A percentile compares a stretch with the other conserved stretches of the same genome.
phyloP scores from a whole-genome alignment of 1,284 basidiomycete genomes.

The Rhodofomes roseus region DNA sequence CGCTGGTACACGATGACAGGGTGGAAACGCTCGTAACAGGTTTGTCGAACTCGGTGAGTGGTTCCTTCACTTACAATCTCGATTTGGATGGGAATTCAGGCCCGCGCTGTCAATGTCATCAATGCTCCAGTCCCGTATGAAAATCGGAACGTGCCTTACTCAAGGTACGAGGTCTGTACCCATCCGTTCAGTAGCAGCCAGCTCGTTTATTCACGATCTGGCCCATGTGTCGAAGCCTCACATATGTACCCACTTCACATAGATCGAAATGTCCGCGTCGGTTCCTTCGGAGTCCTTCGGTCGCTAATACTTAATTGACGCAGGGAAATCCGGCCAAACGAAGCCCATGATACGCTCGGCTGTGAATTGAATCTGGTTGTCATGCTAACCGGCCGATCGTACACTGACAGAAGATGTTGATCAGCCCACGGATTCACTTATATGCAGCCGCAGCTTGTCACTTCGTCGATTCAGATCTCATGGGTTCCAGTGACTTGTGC shows the following conservation, averaged over 20 bases:
- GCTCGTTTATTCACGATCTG: background rate
- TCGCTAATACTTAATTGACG: too few species aligned
- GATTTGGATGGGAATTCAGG: background rate
- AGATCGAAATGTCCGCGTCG: too few species aligned
- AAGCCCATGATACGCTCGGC: background rate
- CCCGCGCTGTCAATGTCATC: background rate
- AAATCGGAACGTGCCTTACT: background rate
- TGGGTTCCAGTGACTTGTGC: background rate
- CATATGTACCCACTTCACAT: background rate
- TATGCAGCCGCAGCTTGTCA: background rate
- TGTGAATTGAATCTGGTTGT: background rate
- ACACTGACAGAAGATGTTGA: background rate
- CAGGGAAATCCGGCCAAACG: too few species aligned
- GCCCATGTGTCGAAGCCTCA: background rate
- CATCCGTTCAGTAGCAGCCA: too few species aligned
- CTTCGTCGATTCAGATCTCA: background rate
- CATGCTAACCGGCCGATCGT: background rate
- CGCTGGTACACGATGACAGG: too few species aligned
- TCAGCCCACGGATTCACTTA: background rate
- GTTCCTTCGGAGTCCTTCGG: too few species aligned
- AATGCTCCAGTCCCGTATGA: too few species aligned
- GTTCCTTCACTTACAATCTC: background rate
- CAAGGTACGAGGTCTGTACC: background rate
- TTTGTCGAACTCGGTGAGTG: background rate
- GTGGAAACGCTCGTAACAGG: too few species aligned